phyloP scores from a whole-genome alignment of 805 yeast genomes.

The Candida tammaniensis region DNA sequence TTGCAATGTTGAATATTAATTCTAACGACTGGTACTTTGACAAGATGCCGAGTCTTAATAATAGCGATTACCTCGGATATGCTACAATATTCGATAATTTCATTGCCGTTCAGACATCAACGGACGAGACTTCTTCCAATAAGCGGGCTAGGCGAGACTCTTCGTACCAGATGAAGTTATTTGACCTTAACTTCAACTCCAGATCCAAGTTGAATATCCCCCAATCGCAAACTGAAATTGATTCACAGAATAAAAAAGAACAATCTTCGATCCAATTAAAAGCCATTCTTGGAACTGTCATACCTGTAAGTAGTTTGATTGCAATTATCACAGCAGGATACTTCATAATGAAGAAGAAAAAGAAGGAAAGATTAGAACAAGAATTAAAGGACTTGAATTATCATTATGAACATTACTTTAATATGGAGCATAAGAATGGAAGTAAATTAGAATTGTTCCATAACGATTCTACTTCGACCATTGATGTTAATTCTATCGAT shows the following conservation, averaged over 20 bases:
- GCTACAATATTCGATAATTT: conserved; percentile 13
- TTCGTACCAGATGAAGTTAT: conserved; percentile 8
- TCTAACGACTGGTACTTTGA: conserved; percentile 12
- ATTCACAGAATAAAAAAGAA: conserved; percentile 2
- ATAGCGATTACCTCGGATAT: conserved; percentile 10
- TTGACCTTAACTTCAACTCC: conserved; percentile 10
- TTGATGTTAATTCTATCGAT: conserved; percentile 48
- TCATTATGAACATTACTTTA: conserved; percentile 29
- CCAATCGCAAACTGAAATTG: conserved; percentile 3
- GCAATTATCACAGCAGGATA: conserved; percentile 15
- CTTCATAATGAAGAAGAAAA: conserved; percentile 19
- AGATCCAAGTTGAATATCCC: conserved; percentile 9
- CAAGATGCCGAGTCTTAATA: conserved; percentile 6
- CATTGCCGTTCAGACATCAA: conserved; percentile 9
- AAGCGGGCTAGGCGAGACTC: too few species aligned
- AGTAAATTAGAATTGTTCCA: conserved; percentile 5
- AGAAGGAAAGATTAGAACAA: conserved; percentile 14
- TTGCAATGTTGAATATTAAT: conserved; percentile 6
- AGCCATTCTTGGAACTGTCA: conserved; percentile 37
- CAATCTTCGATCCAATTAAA: conserved; percentile 17
- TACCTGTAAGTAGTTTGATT: conserved; percentile 28
- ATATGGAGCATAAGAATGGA: conserved; percentile 15
- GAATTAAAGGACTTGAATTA: conserved; percentile 25
- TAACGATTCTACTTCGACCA: conserved; percentile 34
- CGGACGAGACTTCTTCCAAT: too few species aligned